Conservation (phyloP, 164 flowering plant genomes). For the Stephania japonica region DNA sequence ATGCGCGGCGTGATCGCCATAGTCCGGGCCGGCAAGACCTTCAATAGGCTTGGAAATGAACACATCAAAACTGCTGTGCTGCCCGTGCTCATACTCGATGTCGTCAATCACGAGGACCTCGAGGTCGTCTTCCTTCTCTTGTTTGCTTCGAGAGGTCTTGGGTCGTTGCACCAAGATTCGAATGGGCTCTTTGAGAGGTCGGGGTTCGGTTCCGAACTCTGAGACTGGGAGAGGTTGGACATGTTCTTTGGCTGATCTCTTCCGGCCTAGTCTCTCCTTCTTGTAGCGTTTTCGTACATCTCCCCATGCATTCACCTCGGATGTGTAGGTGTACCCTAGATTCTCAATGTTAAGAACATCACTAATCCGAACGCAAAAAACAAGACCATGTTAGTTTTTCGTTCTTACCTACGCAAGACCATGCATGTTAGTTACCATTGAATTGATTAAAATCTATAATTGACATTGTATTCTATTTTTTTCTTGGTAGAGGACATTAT, state of each 20-base stretch:
- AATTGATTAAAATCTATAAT: no score
- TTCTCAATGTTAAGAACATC: conserved; percentile 10
- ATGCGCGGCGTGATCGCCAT: conserved; percentile 15
- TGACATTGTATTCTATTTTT: no score
- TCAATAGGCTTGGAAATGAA: conserved; percentile 9
- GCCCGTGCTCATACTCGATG: conserved; percentile 5
- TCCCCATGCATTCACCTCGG: conserved; percentile 10
- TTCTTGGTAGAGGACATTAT: no score
- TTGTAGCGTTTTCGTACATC: background rate
- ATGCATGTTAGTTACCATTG: no score
- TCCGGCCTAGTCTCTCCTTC: background rate
- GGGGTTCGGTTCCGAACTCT: conserved; percentile 13
- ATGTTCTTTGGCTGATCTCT: conserved; percentile 4
- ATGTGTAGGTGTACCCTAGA: conserved; percentile 13
- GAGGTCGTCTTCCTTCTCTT: conserved; percentile 15
- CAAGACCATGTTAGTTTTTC: no score
- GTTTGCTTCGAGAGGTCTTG: conserved; percentile 8
- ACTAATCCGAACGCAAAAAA: conserved; percentile 6
- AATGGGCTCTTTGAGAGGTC: conserved; percentile 6
- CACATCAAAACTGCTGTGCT: conserved; percentile 9
- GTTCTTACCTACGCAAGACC: no score
- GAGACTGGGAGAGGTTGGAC: background rate
- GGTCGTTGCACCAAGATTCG: conserved; percentile 10
- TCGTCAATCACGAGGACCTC: conserved; percentile 15
- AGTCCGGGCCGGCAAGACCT: conserved; percentile 6